phyloP scores from a whole-genome alignment of 306 rosid genomes.

The Castanea sativa region DNA sequence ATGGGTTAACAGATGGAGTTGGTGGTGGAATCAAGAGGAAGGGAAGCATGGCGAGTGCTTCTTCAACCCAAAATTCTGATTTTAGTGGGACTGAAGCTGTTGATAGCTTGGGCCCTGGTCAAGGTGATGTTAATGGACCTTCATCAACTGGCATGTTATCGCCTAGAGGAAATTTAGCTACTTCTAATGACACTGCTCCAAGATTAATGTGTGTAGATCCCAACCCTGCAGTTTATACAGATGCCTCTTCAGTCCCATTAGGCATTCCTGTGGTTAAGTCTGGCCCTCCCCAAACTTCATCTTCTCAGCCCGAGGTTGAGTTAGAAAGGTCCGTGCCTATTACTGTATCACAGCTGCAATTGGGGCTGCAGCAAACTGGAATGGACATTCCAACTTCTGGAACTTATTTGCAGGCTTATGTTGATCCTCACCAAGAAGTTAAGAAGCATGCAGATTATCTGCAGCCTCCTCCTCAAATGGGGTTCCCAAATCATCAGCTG shows the following conservation, averaged over 20 bases:
- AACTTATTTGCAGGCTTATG: slow-evolving; percentile 50
- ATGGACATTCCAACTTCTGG: slow-evolving; percentile 45
- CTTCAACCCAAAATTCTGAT: slow-evolving; percentile 84
- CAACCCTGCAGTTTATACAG: slow-evolving; percentile 30
- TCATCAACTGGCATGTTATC: slow-evolving; percentile 31
- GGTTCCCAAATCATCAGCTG: slow-evolving; percentile 55
- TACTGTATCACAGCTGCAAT: slow-evolving; percentile 37
- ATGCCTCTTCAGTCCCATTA: slow-evolving; percentile 35
- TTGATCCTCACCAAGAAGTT: slow-evolving; percentile 54
- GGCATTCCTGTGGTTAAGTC: slow-evolving; percentile 36
- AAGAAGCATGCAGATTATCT: slow-evolving; percentile 45
- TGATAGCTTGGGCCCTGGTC: slow-evolving; percentile 43
- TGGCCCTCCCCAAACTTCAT: slow-evolving; percentile 30
- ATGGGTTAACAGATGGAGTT: slow-evolving; percentile 52
- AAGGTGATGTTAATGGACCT: slow-evolving; percentile 43
- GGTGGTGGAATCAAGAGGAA: slow-evolving; percentile 43
- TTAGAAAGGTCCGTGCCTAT: slow-evolving; percentile 49
- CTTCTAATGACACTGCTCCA: slow-evolving; percentile 39
- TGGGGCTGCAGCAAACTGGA: slow-evolving; percentile 55
- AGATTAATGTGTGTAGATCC: slow-evolving; percentile 42
- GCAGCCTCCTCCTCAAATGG: slow-evolving; percentile 55
- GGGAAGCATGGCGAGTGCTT: slow-evolving; percentile 69
- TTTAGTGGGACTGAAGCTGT: slow-evolving; percentile 55
- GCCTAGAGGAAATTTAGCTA: slow-evolving; percentile 38
- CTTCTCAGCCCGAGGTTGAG: slow-evolving; percentile 48